Evolutionary conservation across 2,329 filamentous ascomycete species (phyloP), one percentile per base, ranked within the genome.

Genomic region (Pseudopithomyces chartarum): DNA sequence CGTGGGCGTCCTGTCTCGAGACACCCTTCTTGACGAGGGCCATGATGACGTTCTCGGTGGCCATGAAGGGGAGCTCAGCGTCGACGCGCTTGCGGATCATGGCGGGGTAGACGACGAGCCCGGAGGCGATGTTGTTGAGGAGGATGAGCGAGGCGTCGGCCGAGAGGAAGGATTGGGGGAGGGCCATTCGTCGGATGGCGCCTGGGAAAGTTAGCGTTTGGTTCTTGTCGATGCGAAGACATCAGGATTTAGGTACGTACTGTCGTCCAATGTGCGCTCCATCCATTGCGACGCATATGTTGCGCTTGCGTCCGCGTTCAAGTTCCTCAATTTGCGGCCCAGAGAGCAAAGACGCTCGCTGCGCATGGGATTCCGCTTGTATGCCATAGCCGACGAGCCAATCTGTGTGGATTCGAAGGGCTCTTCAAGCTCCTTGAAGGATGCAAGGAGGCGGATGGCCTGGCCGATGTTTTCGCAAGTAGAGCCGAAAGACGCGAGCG

Each of bases 51-150:
- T 67, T 80, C 68, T 84, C 82, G 7, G 88, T 92, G 7, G 87
- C 84, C 89, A 94, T 96, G 78, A 97, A 96, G 1, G 93, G 93
- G 13, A 97, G 84, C 77, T 96, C 90, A 54, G 88, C 84, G 64
- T 87, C 83, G 44, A 96, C 81, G 60, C 84, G 87, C 56, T 83
- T 81, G 58, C 83, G 80, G 72, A 96, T 91, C 54, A 87, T 82
- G 55, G 85, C 83, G 22, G 91, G 90, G 76, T 96, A 97, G 38
- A 97, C 84, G 38, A 96, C 84, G 67, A 91, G 80, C 47, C 85
- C 85, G 7, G 80, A 82, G 1, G 92, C 92, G 67, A 96, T 91
- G 74, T 88, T 92, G 56, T 89, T 86, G 64, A 92, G 81, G 7
- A 86, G 81, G 46, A 90, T 85, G 7, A 88, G 79, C 62, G 92